These are phyloP conservation scores for Vairimorpha apis DNA, from an alignment of 371 early-diverging fungal species.

Conservation along the genomic window DNA sequence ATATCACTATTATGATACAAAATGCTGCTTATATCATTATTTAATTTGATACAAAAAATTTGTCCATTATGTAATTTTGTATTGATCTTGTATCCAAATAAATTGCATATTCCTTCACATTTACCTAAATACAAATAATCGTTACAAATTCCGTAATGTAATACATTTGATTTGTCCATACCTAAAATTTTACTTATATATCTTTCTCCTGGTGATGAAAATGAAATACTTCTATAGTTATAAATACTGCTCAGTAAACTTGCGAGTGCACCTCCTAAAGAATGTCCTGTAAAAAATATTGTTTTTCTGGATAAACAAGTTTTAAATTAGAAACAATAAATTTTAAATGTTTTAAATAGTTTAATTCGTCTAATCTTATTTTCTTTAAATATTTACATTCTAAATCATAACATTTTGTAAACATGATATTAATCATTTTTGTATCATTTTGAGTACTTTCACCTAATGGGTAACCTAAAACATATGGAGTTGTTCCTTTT, in stretches of 20 bases:
- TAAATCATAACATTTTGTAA: conserved; percentile 7
- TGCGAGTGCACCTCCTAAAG: conserved; percentile 64
- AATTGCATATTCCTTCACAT: conserved; percentile 32
- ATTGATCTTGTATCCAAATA: conserved; percentile 39
- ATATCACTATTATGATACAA: background rate
- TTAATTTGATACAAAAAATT: conserved; percentile 31
- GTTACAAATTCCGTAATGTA: conserved; percentile 47
- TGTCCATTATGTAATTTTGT: conserved; percentile 46
- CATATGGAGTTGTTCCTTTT: conserved; percentile 38
- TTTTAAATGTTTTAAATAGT: conserved; percentile 18
- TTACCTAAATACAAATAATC: conserved; percentile 43
- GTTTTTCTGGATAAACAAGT: conserved; percentile 19
- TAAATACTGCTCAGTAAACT: conserved; percentile 46
- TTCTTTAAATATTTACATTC: conserved; percentile 21
- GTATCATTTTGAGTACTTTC: conserved; percentile 20
- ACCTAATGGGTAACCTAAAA: conserved; percentile 33
- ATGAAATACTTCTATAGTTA: conserved; percentile 35
- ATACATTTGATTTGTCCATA: background rate
- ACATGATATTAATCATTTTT: conserved; percentile 38
- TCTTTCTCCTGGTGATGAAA: conserved; percentile 59
- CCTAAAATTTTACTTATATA: conserved; percentile 24
- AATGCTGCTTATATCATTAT: conserved; percentile 15
- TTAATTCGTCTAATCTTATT: background rate
- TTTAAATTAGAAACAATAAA: conserved; percentile 2
- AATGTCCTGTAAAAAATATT: conserved; percentile 63